Evolutionary conservation across 1,284 basidiomycete genomes (phyloP), one percentile per base, ranked within the genome.

Genomic region (Puccinia brachypodii): DNA sequence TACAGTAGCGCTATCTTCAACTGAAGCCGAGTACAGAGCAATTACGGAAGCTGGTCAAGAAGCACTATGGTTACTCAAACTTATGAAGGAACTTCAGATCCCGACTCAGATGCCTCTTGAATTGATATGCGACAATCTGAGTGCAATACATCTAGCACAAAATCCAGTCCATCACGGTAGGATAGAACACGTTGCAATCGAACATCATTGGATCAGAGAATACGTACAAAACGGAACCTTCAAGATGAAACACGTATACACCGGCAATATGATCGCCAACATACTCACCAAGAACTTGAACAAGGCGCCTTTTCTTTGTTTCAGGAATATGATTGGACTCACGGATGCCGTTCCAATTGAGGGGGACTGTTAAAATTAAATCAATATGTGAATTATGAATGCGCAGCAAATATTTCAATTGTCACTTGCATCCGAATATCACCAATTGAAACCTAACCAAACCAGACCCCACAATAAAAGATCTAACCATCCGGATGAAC

Each of bases 181-280:
- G n/a, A n/a, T n/a, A n/a, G n/a, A n/a, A n/a, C n/a, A n/a, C n/a
- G n/a, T n/a, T n/a, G n/a, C n/a, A n/a, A 73, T 73, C 11, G 38
- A 73, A n/a, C 50, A 73, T 38, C 69, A 73, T 73, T 73, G 69
- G 69, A 73, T 73, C 11, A 25, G 33, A 22, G 66, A 68, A 38
- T 33, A 68, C 38, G 28, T n/a, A n/a, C n/a, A n/a, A n/a, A n/a
- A n/a, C n/a, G n/a, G n/a, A n/a, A n/a, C n/a, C n/a, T 40, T 7
- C 33, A 68, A 4, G n/a, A 22, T 38, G 42, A 28, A 40, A 14
- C 62, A 66, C 19, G 31, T 16, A 3, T 36, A 40, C 19, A 40
- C 62, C 13, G 13, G 14, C 16, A 40, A 40, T 38, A 69, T 69
- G 68, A 40, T 69, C 0, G 38, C 68, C 1, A 38, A 69, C 28